These are phyloP conservation scores for Elsinoe ampelina DNA, from an alignment of 2,329 filamentous ascomycete species.

Conservation along the genomic window DNA sequence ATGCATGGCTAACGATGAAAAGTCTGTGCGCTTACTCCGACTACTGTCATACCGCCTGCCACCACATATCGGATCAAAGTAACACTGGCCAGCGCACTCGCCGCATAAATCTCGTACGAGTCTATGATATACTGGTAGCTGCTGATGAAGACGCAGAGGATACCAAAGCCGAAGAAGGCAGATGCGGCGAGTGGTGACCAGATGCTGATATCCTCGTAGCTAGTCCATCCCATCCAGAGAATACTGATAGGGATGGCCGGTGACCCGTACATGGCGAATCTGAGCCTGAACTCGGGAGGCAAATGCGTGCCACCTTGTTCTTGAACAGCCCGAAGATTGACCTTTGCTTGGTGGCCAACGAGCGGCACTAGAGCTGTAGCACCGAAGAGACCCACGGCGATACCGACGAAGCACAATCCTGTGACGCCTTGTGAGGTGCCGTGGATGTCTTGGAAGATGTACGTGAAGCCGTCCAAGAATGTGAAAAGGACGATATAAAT, in stretches of 20 bases:
- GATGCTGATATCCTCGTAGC: conserved; percentile 36
- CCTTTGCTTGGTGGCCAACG: conserved; percentile 37
- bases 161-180: conserved; percentile 44
- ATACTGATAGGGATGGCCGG: conserved; percentile 43
- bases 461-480: conserved; percentile 43
- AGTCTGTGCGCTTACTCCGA: no score
- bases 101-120: conserved; percentile 45
- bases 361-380: conserved; percentile 34
- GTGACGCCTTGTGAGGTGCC: conserved; percentile 36
- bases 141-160: conserved; percentile 37
- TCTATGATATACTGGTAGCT: conserved; percentile 52
- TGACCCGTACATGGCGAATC: conserved; percentile 43
- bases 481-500: conserved; percentile 39
- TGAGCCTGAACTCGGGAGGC: conserved; percentile 46
- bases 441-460: conserved; percentile 44
- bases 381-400: conserved; percentile 35
- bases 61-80: conserved; percentile 34
- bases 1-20: no score
- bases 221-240: conserved; percentile 53
- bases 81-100: conserved; percentile 37
- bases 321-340: conserved; percentile 34
- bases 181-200: conserved; percentile 45
- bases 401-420: conserved; percentile 40
- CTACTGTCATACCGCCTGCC: conserved; percentile 33
- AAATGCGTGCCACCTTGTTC: conserved; percentile 32